Percentiles rank a stretch among this genome's conserved stretches.
phyloP scores from a whole-genome alignment of 2,329 filamentous ascomycete genomes.

The Penicillium sp. region DNA sequence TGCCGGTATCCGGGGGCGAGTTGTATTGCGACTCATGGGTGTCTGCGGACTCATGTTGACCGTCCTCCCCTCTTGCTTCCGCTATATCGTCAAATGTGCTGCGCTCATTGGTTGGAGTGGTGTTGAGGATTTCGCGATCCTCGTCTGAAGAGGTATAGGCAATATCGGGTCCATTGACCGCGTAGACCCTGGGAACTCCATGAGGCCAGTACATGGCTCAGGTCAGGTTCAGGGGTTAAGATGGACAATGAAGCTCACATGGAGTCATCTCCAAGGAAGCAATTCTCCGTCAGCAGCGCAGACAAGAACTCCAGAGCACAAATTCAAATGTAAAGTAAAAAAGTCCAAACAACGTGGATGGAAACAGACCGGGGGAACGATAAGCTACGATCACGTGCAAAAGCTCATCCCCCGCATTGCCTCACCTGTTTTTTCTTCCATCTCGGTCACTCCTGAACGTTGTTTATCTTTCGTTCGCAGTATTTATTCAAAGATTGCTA shows the following conservation, averaged over 20 bases:
- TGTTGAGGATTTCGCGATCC: slow-evolving; percentile 19
- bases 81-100: slow-evolving; percentile 29
- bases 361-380: slow-evolving; percentile 12
- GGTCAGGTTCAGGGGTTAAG: slow-evolving; percentile 28
- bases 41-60: not conserved
- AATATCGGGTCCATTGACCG: slow-evolving; percentile 47
- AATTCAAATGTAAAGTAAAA: not conserved
- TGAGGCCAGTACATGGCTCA: slow-evolving; percentile 53
- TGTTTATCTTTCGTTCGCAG: slow-evolving; percentile 1
- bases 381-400: slow-evolving; percentile 28
- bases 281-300: slow-evolving; percentile 4
- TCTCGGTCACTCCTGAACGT: slow-evolving; percentile 15
- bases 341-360: slow-evolving; percentile 3
- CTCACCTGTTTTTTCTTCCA: slow-evolving; percentile 4
- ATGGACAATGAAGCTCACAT: slow-evolving; percentile 34
- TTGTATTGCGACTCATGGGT: slow-evolving; percentile 5
- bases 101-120: slow-evolving; percentile 22
- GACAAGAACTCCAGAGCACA: not conserved
- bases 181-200: slow-evolving; percentile 51
- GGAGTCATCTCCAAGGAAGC: slow-evolving; percentile 38
- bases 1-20: slow-evolving; percentile 29
- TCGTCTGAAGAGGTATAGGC: slow-evolving; percentile 30
- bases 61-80: slow-evolving; percentile 4
- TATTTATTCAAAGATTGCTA: slow-evolving; percentile 3
- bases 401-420: slow-evolving; percentile 26